Evolutionary conservation across 2,329 filamentous ascomycete genomes (phyloP), one percentile per base, ranked within the genome.

Genomic region (Talaromyces piceae): DNA sequence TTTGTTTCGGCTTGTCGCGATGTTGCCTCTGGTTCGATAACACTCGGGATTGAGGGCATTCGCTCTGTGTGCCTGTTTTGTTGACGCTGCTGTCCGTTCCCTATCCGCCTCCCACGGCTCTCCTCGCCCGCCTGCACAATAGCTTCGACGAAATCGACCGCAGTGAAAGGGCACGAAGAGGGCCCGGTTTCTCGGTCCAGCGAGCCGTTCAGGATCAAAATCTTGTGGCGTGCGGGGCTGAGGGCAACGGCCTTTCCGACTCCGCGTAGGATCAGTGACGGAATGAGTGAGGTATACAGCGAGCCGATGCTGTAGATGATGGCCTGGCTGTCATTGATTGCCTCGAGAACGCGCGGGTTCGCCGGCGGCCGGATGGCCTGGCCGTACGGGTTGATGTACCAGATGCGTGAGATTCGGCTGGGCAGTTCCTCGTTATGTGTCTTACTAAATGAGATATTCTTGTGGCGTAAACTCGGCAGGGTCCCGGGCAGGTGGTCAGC

Each of bases 361-460:
- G 89, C 87, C 0, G 84, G 79, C 0, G 91, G 87, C 16, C 84
- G 82, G 58, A 97, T 96, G 68, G 96, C 91, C 65, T 96, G 89
- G n/a, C 91, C 91, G 67, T 96, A 97, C 0, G 91, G 91, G 63
- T 96, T 97, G 72, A 97, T 97, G 73, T 97, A 97, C 89, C 90
- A 97, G 27, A 97, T 78, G 2, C 91, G 75, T 50, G 84, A 77
- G 59, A 97, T 95, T 25, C 88, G 79, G 0, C 86, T 78, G 0
- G 88, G 80, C 1, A 97, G 75, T 50, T 93, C 88, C 59, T 91
- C 86, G 50, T 91, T 87, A 54, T 87, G 82, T 2, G 62, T 75
- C 70, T 97, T 97, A 62, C 80, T 86, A 65, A 95, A 94, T 4
- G 77, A 75, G 54, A 96, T 90, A 56, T 94, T 88, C 47, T 86